Evolutionary conservation across 345 rosid genomes (phyloP), one percentile per base, ranked within the genome.

Genomic region (Geranium brycei): DNA sequence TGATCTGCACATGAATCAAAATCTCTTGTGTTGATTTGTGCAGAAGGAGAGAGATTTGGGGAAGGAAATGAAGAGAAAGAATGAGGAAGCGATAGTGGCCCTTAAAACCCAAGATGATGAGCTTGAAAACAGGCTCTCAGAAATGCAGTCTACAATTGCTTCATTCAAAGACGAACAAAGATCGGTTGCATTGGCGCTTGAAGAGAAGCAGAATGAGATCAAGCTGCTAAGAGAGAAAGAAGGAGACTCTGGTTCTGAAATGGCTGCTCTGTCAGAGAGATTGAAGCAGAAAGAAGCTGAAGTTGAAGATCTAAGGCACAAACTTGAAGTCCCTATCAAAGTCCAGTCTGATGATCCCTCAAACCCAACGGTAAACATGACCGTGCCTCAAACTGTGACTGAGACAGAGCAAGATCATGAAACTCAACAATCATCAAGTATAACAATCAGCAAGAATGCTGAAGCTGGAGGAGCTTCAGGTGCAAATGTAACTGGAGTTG

Each of bases 111-210:
- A 80, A 35, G 80, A 84, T 57, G 76, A 79, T 85, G 86, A 82
- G 76, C 79, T 75, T 17, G 73, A 79, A 23, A 41, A 83, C 51
- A 75, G 76, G 66, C 31, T 77, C 35, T 61, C 81, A 3, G 86
- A 82, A 73, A 71, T 76, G 84, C 82, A 78, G 47, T 80, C 92
- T 18, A 80, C 80, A 1, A 72, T 84, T 19, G 77, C 72, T 56
- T 82, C 89, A 62, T 62, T 87, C 19, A 82, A 73, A 66, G 89
- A 87, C 28, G 89, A 87, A 70, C 80, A 69, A 4, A 72, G 71
- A 65, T 61, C 75, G 0, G 15, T 87, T 76, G 82, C 79, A 75
- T 74, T 71, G 17, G 72, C 83, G 35, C 60, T 80, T 30, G 75
- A 77, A 74, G 87, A 84, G 73, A 80, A 65, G 71, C 75, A 62